Conservation (phyloP, 805 yeast species). For the Spathaspora boniae region DNA sequence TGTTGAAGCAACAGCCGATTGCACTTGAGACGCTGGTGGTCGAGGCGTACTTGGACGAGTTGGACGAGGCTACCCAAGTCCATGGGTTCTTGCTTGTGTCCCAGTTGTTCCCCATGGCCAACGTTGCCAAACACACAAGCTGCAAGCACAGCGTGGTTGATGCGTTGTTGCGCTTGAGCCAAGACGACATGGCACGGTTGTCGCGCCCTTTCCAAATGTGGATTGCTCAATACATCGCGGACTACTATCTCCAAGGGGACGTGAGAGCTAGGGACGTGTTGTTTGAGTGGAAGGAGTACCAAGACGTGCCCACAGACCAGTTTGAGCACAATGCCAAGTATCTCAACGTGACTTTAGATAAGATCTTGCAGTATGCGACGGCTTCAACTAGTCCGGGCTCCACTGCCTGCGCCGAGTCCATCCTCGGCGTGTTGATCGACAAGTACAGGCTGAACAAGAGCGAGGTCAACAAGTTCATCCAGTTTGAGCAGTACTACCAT, state of each 20-base stretch:
- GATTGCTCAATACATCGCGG: conserved; percentile 21
- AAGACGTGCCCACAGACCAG: conserved; percentile 1
- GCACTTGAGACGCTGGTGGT: conserved; percentile 1
- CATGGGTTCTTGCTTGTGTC: conserved; percentile 9
- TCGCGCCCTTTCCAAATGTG: conserved; percentile 18
- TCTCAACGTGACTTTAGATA: conserved; percentile 21
- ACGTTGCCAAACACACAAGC: too few species aligned
- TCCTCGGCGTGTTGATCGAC: conserved; percentile 37
- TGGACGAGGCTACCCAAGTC: conserved; percentile 6
- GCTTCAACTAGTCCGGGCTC: too few species aligned
- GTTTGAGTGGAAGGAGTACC: conserved; percentile 7
- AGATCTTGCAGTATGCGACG: conserved; percentile 18
- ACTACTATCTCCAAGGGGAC: conserved; percentile 20
- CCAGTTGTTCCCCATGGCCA: conserved; percentile 3
- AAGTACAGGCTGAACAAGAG: conserved; percentile 16
- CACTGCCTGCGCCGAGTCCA: conserved; percentile 36
- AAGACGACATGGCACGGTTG: background rate
- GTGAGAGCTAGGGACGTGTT: conserved; percentile 6
- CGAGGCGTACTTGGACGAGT: conserved; percentile 5
- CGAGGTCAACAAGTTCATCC: conserved; percentile 18
- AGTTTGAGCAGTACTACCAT: conserved; percentile 17
- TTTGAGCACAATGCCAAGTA: conserved; percentile 15
- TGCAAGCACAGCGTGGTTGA: too few species aligned
- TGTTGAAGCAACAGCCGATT: conserved; percentile 1
- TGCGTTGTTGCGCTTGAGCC: conserved; percentile 6